Percentiles rank a stretch among this genome's conserved stretches.
Evolutionary conservation across 306 rosid species (phyloP).

Genomic region (Styphnolobium japonicum): DNA sequence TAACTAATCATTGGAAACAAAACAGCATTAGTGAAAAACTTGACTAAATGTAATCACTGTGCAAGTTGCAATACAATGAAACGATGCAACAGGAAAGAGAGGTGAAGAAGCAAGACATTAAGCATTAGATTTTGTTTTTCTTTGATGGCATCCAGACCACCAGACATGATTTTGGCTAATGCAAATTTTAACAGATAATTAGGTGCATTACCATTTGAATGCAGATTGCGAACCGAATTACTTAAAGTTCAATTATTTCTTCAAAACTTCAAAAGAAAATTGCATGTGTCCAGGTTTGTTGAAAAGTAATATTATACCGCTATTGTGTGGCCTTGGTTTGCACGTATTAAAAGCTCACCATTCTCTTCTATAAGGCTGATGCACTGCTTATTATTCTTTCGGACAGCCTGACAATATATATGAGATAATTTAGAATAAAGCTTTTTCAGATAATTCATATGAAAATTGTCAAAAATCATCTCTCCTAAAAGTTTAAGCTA

Average conservation of each 20-base stretch:
- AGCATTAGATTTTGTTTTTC: neutral
- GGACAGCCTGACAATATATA: conserved; percentile 63
- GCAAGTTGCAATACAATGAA: neutral
- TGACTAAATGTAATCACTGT: neutral
- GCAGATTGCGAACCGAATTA: neutral
- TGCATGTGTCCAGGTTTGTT: neutral
- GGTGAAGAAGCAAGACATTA: neutral
- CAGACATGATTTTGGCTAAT: neutral
- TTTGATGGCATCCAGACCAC: neutral
- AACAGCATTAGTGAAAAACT: neutral
- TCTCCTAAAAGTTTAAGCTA: too few species aligned
- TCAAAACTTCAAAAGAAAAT: neutral
- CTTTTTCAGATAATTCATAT: conserved; percentile 2
- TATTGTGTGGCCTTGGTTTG: conserved; percentile 92
- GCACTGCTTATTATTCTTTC: conserved; percentile 85
- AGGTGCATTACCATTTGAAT: neutral
- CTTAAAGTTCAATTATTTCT: neutral
- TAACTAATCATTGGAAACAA: neutral
- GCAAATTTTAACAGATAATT: conserved; percentile 4
- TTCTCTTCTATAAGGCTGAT: conserved; percentile 80
- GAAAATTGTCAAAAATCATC: too few species aligned
- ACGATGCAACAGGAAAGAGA: neutral
- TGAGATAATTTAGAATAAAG: conserved; percentile 9
- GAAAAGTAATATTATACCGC: conserved; percentile 37
- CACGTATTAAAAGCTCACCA: conserved; percentile 76